Percentiles rank a stretch among this genome's conserved stretches.
These are phyloP conservation scores for Starmerella sp. DNA, from an alignment of 805 yeast genomes.

Conservation along the genomic window DNA sequence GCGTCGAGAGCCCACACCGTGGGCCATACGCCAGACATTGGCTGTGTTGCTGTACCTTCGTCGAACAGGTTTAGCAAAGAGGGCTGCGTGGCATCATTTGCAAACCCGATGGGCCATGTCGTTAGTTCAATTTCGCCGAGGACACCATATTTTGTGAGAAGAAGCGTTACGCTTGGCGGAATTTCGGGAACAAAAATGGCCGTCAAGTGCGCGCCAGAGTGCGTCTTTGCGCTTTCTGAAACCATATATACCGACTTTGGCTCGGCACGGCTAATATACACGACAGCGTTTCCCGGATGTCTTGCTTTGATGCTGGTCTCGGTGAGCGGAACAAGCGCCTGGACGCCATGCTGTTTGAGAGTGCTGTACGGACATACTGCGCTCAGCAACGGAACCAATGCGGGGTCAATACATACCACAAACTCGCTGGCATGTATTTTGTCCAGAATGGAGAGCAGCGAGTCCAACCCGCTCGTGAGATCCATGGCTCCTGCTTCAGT, in stretches of 20 bases:
- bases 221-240: constrained; percentile 1
- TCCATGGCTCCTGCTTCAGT: neutral
- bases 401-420: constrained; percentile 36
- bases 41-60: constrained; percentile 1
- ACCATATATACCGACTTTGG: constrained; percentile 17
- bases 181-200: constrained; percentile 14
- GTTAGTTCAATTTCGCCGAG: constrained; percentile 34
- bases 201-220: neutral
- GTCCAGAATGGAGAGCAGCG: constrained; percentile 18
- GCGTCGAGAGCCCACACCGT: constrained; percentile 42
- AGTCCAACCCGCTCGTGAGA: constrained; percentile 10
- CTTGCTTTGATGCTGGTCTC: constrained; percentile 6
- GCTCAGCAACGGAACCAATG: constrained; percentile 41
- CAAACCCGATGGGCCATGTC: constrained; percentile 32
- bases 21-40: constrained; percentile 12
- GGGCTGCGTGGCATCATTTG: constrained; percentile 9
- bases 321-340: constrained; percentile 39
- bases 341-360: constrained; percentile 42
- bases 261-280: constrained; percentile 23
- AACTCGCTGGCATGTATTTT: constrained; percentile 10
- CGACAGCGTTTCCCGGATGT: constrained; percentile 11
- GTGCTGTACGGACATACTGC: constrained; percentile 44
- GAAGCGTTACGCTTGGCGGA: constrained; percentile 16
- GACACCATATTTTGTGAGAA: constrained; percentile 31
- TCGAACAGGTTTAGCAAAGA: constrained; percentile 5